Conservation (phyloP, 805 yeast species). For the Debaryomyces maramus region DNA sequence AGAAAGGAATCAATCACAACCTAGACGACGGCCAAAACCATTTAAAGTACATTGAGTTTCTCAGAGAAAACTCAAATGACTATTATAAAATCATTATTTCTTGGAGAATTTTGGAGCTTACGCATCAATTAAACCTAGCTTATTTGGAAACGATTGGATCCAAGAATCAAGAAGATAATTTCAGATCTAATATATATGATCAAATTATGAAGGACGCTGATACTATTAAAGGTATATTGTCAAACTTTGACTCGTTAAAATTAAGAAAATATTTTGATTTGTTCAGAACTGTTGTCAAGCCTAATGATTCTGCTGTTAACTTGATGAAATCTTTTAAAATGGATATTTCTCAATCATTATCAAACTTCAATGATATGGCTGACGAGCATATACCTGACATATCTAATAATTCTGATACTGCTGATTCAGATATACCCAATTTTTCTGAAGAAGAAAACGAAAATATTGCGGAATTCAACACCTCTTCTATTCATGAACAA, state of each 20-base stretch:
- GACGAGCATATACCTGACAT: slow-evolving; percentile 37
- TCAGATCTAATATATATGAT: slow-evolving; percentile 9
- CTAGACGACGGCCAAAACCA: slow-evolving; percentile 28
- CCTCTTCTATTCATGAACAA: slow-evolving; percentile 6
- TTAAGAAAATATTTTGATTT: slow-evolving; percentile 18
- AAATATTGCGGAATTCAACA: slow-evolving; percentile 5
- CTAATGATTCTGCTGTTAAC: slow-evolving; percentile 17
- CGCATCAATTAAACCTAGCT: slow-evolving; percentile 30
- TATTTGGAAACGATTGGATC: slow-evolving; percentile 15
- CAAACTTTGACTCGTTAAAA: slow-evolving; percentile 3
- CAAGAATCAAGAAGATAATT: slow-evolving; percentile 10
- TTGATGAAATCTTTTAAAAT: slow-evolving; percentile 19
- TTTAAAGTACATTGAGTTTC: slow-evolving; percentile 31
- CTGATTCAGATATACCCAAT: slow-evolving; percentile 12
- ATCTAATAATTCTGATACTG: slow-evolving; percentile 17
- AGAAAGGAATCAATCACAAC: slow-evolving; percentile 24
- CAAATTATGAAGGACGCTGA: neutral
- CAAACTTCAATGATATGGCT: slow-evolving; percentile 17
- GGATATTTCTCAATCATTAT: slow-evolving; percentile 20
- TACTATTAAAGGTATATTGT: neutral
- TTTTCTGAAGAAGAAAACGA: slow-evolving; percentile 13
- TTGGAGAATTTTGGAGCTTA: slow-evolving; percentile 39
- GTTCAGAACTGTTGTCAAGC: slow-evolving; percentile 25
- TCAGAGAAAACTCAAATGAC: slow-evolving; percentile 18
- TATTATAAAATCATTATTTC: slow-evolving; percentile 28